These are phyloP conservation scores for Cyphellophora europaea DNA, from an alignment of 2,329 filamentous ascomycete species.

Conservation along the genomic window DNA sequence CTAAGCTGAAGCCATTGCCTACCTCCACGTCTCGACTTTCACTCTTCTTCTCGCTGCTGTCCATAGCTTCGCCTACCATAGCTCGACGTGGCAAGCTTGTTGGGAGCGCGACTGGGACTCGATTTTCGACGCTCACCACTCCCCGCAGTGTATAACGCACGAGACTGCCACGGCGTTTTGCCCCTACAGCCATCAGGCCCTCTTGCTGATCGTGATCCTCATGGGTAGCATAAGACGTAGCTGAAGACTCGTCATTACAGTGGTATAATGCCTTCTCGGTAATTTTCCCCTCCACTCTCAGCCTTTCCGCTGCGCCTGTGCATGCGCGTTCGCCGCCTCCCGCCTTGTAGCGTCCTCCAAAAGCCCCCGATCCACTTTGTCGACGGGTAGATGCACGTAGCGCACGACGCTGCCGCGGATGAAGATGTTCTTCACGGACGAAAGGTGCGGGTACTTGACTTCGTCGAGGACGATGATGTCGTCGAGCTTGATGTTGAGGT, in stretches of 20 bases:
- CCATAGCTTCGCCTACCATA: too few relatives aligned
- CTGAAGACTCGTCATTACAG: too few relatives aligned
- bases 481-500: constrained; percentile 97
- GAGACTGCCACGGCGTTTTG: too few relatives aligned
- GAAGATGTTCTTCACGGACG: constrained; percentile 89
- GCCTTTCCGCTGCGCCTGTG: constrained; percentile 3
- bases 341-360: constrained; percentile 85
- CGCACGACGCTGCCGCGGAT: constrained; percentile 87
- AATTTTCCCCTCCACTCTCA: background rate
- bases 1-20: too few relatives aligned
- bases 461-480: constrained; percentile 90
- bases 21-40: too few relatives aligned
- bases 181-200: background rate
- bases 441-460: constrained; percentile 86
- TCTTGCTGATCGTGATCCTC: constrained; percentile 1
- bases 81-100: too few relatives aligned
- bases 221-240: too few relatives aligned
- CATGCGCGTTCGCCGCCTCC: constrained; percentile 42
- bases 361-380: constrained; percentile 73
- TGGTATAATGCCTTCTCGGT: too few relatives aligned
- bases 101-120: too few relatives aligned
- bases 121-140: too few relatives aligned
- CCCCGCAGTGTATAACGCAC: too few relatives aligned
- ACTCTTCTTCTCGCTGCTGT: too few relatives aligned
- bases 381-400: constrained; percentile 79